Conservation (phyloP, 345 rosid species). For the Camelina sativa region DNA sequence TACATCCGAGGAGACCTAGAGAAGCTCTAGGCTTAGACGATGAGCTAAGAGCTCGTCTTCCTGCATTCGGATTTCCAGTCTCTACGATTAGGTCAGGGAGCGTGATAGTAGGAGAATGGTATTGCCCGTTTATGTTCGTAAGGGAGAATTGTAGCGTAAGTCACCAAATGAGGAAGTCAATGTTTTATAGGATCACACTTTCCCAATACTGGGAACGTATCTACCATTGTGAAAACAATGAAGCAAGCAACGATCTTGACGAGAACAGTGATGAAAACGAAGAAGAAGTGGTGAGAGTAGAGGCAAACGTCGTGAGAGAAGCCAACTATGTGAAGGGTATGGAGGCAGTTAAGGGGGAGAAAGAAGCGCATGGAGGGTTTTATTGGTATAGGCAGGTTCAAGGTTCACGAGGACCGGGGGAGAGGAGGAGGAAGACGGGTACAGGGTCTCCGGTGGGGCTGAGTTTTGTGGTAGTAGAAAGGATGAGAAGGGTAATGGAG, state of each 20-base stretch:
- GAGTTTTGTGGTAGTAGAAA: slow-evolving; percentile 67
- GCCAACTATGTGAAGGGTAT: slow-evolving; percentile 48
- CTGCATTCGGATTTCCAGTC: slow-evolving; percentile 52
- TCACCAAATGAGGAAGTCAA: slow-evolving; percentile 60
- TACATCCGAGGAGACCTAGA: slow-evolving; percentile 45
- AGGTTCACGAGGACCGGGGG: slow-evolving; percentile 6
- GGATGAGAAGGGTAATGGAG: slow-evolving; percentile 69
- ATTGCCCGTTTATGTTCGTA: slow-evolving; percentile 72
- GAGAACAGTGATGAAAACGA: slow-evolving; percentile 30
- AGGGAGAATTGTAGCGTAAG: slow-evolving; percentile 53
- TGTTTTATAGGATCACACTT: slow-evolving; percentile 63
- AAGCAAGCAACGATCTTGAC: not conserved
- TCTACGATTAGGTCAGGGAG: slow-evolving; percentile 48
- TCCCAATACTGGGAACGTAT: slow-evolving; percentile 78
- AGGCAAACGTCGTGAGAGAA: slow-evolving; percentile 50
- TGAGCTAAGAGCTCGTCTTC: slow-evolving; percentile 58
- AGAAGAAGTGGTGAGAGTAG: slow-evolving; percentile 45
- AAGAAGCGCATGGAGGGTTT: slow-evolving; percentile 49
- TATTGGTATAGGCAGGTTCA: slow-evolving; percentile 53
- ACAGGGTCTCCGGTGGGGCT: slow-evolving; percentile 51
- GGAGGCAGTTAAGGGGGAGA: slow-evolving; percentile 53
- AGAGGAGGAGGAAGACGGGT: slow-evolving; percentile 39
- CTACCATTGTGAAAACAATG: slow-evolving; percentile 47
- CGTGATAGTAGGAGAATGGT: slow-evolving; percentile 70
- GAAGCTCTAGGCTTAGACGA: slow-evolving; percentile 75